Base-by-base conservation (phyloP, 306 rosid species). In the Medicago lupulina region DNA sequence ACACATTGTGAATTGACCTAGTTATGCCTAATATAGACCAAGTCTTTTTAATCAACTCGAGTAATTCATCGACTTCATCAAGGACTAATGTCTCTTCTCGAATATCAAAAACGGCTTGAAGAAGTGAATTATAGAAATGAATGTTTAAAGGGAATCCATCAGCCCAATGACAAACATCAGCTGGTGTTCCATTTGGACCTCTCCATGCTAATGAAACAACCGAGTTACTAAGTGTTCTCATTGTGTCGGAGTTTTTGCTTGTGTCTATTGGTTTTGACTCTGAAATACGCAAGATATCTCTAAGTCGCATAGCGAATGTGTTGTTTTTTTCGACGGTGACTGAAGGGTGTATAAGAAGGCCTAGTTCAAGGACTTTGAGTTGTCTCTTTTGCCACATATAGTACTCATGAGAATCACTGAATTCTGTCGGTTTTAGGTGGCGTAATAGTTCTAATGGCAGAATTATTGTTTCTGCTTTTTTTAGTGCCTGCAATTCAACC, bases 151-250 rank as follows among this genome's bases (percentile, higher is more conserved):
- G 99, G 82, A 72, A 92, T 5, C 99, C 99, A 68, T 95, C 97
- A 12, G 95, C 98, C 98, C 99, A 95, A 36, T 92, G 99, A 18
- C 98, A 90, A n/a, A 90, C 86, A 66, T 95, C 98, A 21, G 97
- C 78, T 4, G 97, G 90, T 14, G 82, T 83, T 2, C 97, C 96
- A n/a, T 84, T 88, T 49, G 85, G 38, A 71, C 93, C 87, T 23
- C 97, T 85, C 99, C 99, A 95, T 1, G 99, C 86, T 13, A 95
- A 78, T 11, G 99, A 95, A 36, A 92, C 99, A 0, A 90, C 93
- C 0, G 99, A 86, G 57, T 95, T 95, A 86, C 85, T 81, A 14
- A 95, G 97, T 38, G 93, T 89, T 53, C 98, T 80, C 93, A 95
- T 78, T 41, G 97, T 86, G 78, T 95, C 99, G 2, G 97, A 92